Base-by-base conservation (phyloP, 2,329 filamentous ascomycete species). In the Hypocrella siamensis region DNA sequence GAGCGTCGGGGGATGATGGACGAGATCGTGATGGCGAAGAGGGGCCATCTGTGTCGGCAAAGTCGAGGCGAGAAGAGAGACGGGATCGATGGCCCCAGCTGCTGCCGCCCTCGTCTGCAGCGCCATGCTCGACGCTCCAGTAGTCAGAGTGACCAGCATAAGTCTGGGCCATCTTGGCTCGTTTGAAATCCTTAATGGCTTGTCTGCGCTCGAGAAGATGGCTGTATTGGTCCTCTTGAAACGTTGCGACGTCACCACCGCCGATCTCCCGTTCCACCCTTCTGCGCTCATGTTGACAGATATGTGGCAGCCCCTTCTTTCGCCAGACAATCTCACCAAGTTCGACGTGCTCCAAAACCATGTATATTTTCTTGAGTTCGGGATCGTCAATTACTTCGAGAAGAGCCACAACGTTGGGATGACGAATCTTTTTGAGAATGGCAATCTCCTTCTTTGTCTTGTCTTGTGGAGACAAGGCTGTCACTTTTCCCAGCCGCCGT, bases 301-400 rank as follows among this genome's bases (percentile, higher is more conserved):
- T 80, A 46, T 85, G 80, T 34, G 78, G 79, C 6, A 85, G 65
- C 5, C 84, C 88, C 56, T 86, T 84, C 51, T 80, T 88, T 33
- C 90, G 75, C 90, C 90, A 98, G 30, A 84, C 70, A 35, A 98
- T 83, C 57, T 98, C 90, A 31, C 90, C 88, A 26, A 88, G 70
- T 51, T 94, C 84, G 35, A 94, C 86, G 54, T 88, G 88, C 54
- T 98, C 90, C 27, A 98, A 68, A 15, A 96, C 83, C 59, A 98
- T 88, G 58, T 98, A 98, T 39, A 98, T 93, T 59, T 98, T 98
- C 60, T 92, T 90, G 36, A 85, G 74, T 46, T 85, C 83, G 2
- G 88, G 88, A 51, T 98, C 90, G 51, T 98, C 90, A 46, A 98
- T 96, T 46, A 98, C 86, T 58, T 98, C 90, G 40, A 96, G 70